A percentile compares a stretch with the other conserved stretches of the same genome.
Evolutionary conservation across 192 early-diverging fungal genomes (phyloP).

Genomic region (Rhizophagus prolifer): DNA sequence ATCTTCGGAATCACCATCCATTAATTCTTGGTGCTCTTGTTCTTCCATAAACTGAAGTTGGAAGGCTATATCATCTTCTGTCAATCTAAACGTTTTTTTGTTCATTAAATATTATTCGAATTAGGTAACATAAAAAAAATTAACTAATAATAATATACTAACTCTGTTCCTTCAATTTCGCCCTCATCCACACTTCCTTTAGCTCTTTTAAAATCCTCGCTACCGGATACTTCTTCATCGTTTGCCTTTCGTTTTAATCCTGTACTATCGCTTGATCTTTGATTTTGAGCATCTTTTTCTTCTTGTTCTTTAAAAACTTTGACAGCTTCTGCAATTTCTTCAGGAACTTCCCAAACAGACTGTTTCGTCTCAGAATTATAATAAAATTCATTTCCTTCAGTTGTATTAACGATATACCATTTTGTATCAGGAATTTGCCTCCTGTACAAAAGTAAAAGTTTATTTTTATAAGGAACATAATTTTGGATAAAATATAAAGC

Average conservation of each 20-base stretch:
- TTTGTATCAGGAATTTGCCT: conserved; percentile 60
- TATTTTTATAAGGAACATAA: not conserved
- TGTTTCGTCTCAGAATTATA: conserved; percentile 68
- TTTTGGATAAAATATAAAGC: not conserved
- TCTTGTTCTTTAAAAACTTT: conserved; percentile 42
- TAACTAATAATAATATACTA: not conserved
- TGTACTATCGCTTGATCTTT: conserved; percentile 17
- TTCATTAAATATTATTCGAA: not conserved
- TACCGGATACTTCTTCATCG: conserved; percentile 8
- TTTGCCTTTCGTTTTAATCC: conserved; percentile 30
- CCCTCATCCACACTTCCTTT: conserved; percentile 5
- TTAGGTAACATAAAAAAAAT: not conserved
- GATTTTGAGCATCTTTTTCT: conserved; percentile 20
- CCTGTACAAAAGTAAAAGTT: conserved; percentile 24
- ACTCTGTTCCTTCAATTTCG: conserved; percentile 36
- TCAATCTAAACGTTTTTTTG: conserved; percentile 44
- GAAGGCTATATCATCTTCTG: conserved; percentile 62
- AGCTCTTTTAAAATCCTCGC: conserved; percentile 37
- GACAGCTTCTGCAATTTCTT: conserved; percentile 40
- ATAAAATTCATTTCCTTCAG: conserved; percentile 71
- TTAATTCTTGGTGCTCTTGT: conserved; percentile 29
- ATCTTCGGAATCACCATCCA: conserved; percentile 37
- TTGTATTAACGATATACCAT: conserved; percentile 77
- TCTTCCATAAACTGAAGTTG: conserved; percentile 57
- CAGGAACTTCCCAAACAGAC: conserved; percentile 62